Base-by-base conservation (phyloP, 2,329 filamentous ascomycete species). In the Cadophora sp. region DNA sequence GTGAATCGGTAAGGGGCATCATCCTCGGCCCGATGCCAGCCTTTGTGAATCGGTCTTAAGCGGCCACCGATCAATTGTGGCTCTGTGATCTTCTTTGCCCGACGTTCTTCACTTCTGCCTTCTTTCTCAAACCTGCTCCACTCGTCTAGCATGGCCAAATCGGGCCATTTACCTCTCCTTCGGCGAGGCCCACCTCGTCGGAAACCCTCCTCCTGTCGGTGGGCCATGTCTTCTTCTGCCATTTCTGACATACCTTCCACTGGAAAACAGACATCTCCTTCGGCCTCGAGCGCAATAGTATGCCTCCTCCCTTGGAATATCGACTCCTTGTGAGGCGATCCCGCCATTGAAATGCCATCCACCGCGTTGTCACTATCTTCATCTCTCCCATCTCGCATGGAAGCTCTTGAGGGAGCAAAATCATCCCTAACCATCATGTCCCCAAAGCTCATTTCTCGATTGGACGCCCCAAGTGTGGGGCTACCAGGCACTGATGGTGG, bases 1-100 rank as follows among this genome's bases (percentile, higher is more conserved):
- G 96, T 98, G 78, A 97, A 99, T 30, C 96, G 88, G 78, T 96
- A 98, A 0, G 96, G 96, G 0, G 91, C 89, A 71, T 97, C 95
- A 68, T 97, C 94, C 70, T 96, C 92, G 62, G 92, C 89, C 47
- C 91, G 87, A 77, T 93, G 95, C 95, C 95, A 99, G 16, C 87
- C 87, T 72, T 86, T 87, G 70, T 91, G 89, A 47, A 92, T 88
- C 14, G 94, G 94, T 5, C 96, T 89, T 53, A 99, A 81, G 63
- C 96, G 88, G 0, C 96, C 96, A 67, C 95, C 95, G 67, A 99
- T 90, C 72, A 98, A 87, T 75, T 97, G 89, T 11, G 96, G 96
- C 77, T 99, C 96, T 6, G 91, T 96, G 71, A 98, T 95, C 78
- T 91, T 96, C 81, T 97, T 97, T 56, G 91, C 91, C 3, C 94